These are phyloP conservation scores for Cyclotella kingstonii DNA, from an alignment of 108 stramenopile species.

Conservation along the genomic window DNA sequence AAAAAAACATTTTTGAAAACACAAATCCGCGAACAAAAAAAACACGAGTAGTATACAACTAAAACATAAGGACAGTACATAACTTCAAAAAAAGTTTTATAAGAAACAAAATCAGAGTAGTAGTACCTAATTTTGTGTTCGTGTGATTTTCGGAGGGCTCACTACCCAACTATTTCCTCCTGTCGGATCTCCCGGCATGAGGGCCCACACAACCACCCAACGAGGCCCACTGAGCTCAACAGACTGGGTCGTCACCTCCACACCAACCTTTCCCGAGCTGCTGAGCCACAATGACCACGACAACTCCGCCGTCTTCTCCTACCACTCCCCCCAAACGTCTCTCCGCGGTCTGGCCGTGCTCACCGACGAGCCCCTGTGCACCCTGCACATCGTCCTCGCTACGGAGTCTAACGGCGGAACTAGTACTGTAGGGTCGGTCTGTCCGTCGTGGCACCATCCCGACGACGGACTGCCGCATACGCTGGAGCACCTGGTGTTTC, in stretches of 20 bases:
- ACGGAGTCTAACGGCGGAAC: constrained; percentile 44
- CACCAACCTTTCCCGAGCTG: not conserved
- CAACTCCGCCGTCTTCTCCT: constrained; percentile 13
- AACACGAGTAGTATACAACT: too few species aligned
- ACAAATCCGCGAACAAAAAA: too few species aligned
- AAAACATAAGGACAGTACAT: too few species aligned
- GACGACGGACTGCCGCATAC: constrained; percentile 51
- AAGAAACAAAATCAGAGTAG: too few species aligned
- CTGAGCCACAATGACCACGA: too few species aligned
- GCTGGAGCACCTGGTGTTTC: constrained; percentile 46
- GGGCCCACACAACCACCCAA: constrained; percentile 13
- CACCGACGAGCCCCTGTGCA: constrained; percentile 43
- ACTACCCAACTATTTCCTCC: too few species aligned
- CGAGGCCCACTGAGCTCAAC: constrained; percentile 34
- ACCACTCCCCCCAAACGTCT: constrained; percentile 27
- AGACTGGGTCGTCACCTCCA: constrained; percentile 21
- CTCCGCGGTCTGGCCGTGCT: constrained; percentile 35
- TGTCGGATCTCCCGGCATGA: too few species aligned
- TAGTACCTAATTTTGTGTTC: too few species aligned
- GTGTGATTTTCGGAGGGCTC: too few species aligned
- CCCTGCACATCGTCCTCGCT: constrained; percentile 41
- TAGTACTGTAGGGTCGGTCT: not conserved
- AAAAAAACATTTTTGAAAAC: too few species aligned
- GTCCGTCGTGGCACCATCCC: constrained; percentile 36
- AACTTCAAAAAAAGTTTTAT: too few species aligned